phyloP scores from a whole-genome alignment of 2,329 filamentous ascomycete species.

The Phoma sp. region DNA sequence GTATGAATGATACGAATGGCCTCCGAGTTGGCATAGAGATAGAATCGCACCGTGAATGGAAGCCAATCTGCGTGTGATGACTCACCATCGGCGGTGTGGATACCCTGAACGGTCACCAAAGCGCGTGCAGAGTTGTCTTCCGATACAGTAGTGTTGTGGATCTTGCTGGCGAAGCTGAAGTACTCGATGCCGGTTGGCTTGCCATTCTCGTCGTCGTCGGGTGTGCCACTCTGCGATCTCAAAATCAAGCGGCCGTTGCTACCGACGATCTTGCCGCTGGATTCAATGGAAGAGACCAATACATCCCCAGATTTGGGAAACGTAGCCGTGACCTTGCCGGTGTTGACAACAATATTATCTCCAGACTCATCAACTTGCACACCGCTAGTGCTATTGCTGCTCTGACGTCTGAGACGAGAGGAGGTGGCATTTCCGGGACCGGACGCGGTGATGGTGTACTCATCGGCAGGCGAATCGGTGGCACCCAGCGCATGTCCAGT shows the following conservation, averaged over 20 bases:
- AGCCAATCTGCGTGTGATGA: slow-evolving; percentile 57
- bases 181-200: slow-evolving; percentile 49
- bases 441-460: slow-evolving; percentile 53
- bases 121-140: slow-evolving; percentile 52
- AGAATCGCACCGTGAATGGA: slow-evolving; percentile 63
- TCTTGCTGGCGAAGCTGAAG: slow-evolving; percentile 57
- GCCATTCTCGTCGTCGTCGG: slow-evolving; percentile 48
- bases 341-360: slow-evolving; percentile 37
- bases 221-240: slow-evolving; percentile 58
- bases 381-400: slow-evolving; percentile 22
- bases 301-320: slow-evolving; percentile 44
- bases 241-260: slow-evolving; percentile 56
- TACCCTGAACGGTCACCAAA: slow-evolving; percentile 56
- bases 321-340: slow-evolving; percentile 41
- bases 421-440: slow-evolving; percentile 26
- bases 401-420: slow-evolving; percentile 20
- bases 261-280: slow-evolving; percentile 51
- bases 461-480: slow-evolving; percentile 49
- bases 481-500: slow-evolving; percentile 62
- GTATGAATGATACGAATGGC: slow-evolving; percentile 63
- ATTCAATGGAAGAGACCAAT: slow-evolving; percentile 40
- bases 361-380: slow-evolving; percentile 34
- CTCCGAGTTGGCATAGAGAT: slow-evolving; percentile 64
- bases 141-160: slow-evolving; percentile 60
- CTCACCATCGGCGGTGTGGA: slow-evolving; percentile 39